Percentiles rank a stretch among this genome's conserved stretches.
phyloP scores from a whole-genome alignment of 75 land plant species.

The Pinus albicaulis region DNA sequence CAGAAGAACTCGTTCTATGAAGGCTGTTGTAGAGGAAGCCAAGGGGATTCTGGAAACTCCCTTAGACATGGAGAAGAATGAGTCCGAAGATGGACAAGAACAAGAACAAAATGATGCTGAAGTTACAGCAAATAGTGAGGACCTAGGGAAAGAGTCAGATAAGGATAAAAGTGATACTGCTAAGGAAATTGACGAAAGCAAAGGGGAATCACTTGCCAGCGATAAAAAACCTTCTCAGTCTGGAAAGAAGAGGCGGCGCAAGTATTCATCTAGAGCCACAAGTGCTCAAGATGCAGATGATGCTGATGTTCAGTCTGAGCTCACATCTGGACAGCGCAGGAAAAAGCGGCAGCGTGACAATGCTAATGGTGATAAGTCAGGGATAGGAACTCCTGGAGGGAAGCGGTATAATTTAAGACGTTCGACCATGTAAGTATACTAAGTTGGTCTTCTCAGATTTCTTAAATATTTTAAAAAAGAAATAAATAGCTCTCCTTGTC shows the following conservation, averaged over 20 bases:
- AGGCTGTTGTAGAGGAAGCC: constrained; percentile 69
- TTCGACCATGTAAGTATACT: constrained; percentile 65
- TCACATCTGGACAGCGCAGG: constrained; percentile 38
- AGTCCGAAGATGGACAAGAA: constrained; percentile 6
- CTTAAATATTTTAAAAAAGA: background rate
- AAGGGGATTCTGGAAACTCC: constrained; percentile 34
- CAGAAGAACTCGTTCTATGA: constrained; percentile 60
- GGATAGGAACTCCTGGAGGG: constrained; percentile 34
- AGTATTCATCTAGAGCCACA: constrained; percentile 21
- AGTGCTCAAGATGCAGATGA: constrained; percentile 48
- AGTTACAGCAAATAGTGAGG: constrained; percentile 5
- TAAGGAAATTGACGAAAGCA: constrained; percentile 18
- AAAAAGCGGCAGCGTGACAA: constrained; percentile 52
- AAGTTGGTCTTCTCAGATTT: background rate
- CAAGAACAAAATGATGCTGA: background rate
- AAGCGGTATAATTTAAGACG: constrained; percentile 84
- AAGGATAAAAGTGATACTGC: constrained; percentile 1
- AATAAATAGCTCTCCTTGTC: background rate
- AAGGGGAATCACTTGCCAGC: constrained; percentile 19
- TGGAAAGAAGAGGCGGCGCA: constrained; percentile 37
- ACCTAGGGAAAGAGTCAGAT: constrained; percentile 2
- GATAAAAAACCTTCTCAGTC: constrained; percentile 10
- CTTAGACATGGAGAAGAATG: constrained; percentile 17
- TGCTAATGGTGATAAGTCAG: constrained; percentile 11
- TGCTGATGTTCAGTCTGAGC: constrained; percentile 49